These are phyloP conservation scores for Allium fistulosum DNA, from an alignment of 106 monocot species.

Conservation along the genomic window DNA sequence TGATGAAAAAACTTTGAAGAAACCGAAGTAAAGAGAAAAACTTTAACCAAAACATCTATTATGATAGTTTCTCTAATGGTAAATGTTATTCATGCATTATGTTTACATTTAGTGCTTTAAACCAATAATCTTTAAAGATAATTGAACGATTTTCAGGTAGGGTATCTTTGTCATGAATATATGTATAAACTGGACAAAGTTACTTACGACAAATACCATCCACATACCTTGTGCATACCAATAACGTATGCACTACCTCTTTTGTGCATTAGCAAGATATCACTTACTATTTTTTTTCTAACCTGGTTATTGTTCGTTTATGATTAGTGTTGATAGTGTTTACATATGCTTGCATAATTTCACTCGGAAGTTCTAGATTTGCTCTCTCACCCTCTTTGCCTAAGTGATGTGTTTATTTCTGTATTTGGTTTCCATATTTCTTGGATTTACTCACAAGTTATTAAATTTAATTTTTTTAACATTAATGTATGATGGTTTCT, in stretches of 20 bases:
- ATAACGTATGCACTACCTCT: constrained; percentile 73
- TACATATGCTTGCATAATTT: too few species aligned
- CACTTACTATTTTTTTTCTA: too few species aligned
- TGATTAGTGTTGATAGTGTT: too few species aligned
- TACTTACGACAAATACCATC: constrained; percentile 89
- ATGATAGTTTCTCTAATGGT: constrained; percentile 61
- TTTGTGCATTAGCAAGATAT: too few species aligned
- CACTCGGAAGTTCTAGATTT: too few species aligned
- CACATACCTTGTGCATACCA: constrained; percentile 98
- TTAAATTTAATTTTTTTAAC: too few species aligned
- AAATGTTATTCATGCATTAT: constrained; percentile 4
- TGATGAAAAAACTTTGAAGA: constrained; percentile 96
- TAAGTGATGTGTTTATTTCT: constrained; percentile 27
- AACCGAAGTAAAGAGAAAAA: constrained; percentile 46
- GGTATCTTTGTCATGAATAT: constrained; percentile 82
- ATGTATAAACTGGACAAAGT: constrained; percentile 91
- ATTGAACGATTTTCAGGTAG: constrained; percentile 34
- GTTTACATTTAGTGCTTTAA: neutral
- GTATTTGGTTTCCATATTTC: too few species aligned
- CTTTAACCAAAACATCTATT: constrained; percentile 51
- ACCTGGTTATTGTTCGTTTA: too few species aligned
- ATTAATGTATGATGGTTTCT: neutral
- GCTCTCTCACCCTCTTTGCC: too few species aligned
- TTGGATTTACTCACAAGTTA: too few species aligned
- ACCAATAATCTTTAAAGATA: neutral